These are phyloP conservation scores for Brachypodium distachyon DNA, from an alignment of 202 grass and related monocot genomes.

Conservation along the genomic window DNA sequence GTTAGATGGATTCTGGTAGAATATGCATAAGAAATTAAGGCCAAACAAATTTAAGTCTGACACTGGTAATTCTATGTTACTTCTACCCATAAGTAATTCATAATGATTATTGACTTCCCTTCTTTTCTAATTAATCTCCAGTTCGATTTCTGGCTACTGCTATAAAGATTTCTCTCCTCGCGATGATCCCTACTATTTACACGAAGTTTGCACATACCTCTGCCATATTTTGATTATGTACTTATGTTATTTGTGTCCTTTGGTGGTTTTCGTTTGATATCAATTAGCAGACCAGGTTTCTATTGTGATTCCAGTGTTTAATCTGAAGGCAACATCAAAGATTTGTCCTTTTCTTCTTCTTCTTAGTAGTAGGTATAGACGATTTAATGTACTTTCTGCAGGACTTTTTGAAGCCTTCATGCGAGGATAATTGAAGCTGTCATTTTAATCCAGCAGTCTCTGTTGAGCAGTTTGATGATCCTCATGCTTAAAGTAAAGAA, in stretches of 20 bases:
- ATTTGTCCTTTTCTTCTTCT: neutral
- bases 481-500: constrained; percentile 45
- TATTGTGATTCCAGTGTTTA: constrained; percentile 38
- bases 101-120: neutral
- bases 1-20: neutral
- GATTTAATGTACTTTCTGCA: constrained; percentile 50
- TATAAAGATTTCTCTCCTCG: constrained; percentile 27
- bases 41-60: neutral
- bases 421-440: constrained; percentile 27
- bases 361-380: constrained; percentile 39
- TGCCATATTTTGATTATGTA: constrained; percentile 33
- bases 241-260: constrained; percentile 27
- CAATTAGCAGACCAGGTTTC: constrained; percentile 38
- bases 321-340: constrained; percentile 11
- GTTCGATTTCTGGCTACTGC: constrained; percentile 34
- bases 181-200: constrained; percentile 41
- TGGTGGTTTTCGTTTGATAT: constrained; percentile 38
- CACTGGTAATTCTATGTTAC: neutral
- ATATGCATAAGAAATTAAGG: neutral
- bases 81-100: neutral
- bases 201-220: constrained; percentile 40
- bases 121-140: constrained; percentile 12
- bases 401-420: constrained; percentile 30
- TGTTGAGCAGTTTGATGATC: constrained; percentile 35
- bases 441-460: constrained; percentile 47